Evolutionary conservation across 2,329 filamentous ascomycete genomes (phyloP).

Genomic region (Aureobasidium pullulans): DNA sequence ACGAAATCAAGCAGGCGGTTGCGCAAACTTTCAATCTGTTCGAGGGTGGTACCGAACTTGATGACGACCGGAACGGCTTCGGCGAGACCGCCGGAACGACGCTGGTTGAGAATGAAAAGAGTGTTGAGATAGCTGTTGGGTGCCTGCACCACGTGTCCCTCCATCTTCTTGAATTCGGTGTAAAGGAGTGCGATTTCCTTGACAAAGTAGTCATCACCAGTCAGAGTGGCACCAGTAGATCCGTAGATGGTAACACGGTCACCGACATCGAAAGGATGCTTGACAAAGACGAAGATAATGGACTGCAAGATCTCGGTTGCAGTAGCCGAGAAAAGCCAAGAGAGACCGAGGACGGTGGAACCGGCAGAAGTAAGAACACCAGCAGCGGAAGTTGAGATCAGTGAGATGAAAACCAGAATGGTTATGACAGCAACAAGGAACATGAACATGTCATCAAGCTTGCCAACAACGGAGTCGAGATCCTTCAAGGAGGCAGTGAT

Average conservation of each 20-base stretch:
- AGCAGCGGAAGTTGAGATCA: slow-evolving; percentile 85
- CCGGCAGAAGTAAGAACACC: slow-evolving; percentile 85
- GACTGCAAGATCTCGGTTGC: slow-evolving; percentile 93
- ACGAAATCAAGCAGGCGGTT: slow-evolving; percentile 77
- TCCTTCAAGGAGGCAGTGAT: slow-evolving; percentile 94
- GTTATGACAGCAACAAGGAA: slow-evolving; percentile 77
- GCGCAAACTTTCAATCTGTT: slow-evolving; percentile 77
- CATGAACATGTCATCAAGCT: slow-evolving; percentile 81
- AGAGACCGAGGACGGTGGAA: slow-evolving; percentile 77
- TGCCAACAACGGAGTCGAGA: slow-evolving; percentile 84
- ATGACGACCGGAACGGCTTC: slow-evolving; percentile 79
- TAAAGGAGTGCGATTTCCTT: slow-evolving; percentile 89
- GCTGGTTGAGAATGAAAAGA: slow-evolving; percentile 90
- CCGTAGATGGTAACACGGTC: slow-evolving; percentile 90
- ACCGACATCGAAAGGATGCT: slow-evolving; percentile 94
- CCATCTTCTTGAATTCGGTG: slow-evolving; percentile 98
- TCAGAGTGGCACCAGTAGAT: slow-evolving; percentile 69
- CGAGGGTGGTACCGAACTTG: slow-evolving; percentile 78
- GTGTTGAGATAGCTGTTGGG: slow-evolving; percentile 91
- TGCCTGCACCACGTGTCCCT: slow-evolving; percentile 90
- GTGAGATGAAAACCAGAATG: slow-evolving; percentile 77
- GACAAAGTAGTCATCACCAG: slow-evolving; percentile 91
- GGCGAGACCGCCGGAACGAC: slow-evolving; percentile 78
- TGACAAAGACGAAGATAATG: slow-evolving; percentile 91
- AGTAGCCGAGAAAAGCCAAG: slow-evolving; percentile 87